Percentiles rank a stretch among this genome's conserved stretches.
Evolutionary conservation across 2,329 filamentous ascomycete species (phyloP).

Genomic region (Alternaria hordeiaustralica): DNA sequence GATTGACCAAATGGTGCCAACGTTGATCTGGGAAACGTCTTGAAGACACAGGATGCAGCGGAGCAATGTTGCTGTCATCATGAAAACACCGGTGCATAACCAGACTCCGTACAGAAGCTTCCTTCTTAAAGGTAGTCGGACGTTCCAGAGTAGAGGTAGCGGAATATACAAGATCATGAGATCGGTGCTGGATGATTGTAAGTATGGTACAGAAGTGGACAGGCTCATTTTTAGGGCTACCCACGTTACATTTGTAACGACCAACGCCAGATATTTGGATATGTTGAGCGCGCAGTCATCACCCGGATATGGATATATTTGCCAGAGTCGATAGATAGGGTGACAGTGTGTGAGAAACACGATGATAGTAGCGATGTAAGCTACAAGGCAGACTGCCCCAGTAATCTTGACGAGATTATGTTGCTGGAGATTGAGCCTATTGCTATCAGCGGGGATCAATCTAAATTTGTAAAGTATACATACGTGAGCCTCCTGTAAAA

Average conservation of each 20-base stretch:
- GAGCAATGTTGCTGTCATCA: slow-evolving; percentile 1
- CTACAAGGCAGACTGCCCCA: slow-evolving; percentile 3
- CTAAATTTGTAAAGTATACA: background rate
- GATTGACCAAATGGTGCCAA: slow-evolving; percentile 8
- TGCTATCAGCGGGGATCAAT: background rate
- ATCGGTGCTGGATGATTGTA: background rate
- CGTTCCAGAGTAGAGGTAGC: slow-evolving; percentile 2
- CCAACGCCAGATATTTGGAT: slow-evolving; percentile 14
- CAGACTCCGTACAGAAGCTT: background rate
- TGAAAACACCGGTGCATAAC: slow-evolving; percentile 5
- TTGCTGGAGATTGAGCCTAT: slow-evolving; percentile 12
- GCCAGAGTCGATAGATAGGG: slow-evolving; percentile 14
- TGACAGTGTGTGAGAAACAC: slow-evolving; percentile 14
- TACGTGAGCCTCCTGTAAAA: slow-evolving; percentile 17
- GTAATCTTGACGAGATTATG: slow-evolving; percentile 9
- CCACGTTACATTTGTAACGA: slow-evolving; percentile 11
- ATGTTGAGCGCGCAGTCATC: slow-evolving; percentile 16
- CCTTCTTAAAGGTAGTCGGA: background rate
- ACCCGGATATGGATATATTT: slow-evolving; percentile 15
- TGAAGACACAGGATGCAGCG: slow-evolving; percentile 5
- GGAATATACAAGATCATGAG: slow-evolving; percentile 8
- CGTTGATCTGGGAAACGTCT: slow-evolving; percentile 7
- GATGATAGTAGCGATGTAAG: slow-evolving; percentile 10
- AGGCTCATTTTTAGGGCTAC: background rate
- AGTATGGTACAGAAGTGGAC: background rate